phyloP scores from a whole-genome alignment of 2,329 filamentous ascomycete species.

The Myriosclerotinia duriaeana region DNA sequence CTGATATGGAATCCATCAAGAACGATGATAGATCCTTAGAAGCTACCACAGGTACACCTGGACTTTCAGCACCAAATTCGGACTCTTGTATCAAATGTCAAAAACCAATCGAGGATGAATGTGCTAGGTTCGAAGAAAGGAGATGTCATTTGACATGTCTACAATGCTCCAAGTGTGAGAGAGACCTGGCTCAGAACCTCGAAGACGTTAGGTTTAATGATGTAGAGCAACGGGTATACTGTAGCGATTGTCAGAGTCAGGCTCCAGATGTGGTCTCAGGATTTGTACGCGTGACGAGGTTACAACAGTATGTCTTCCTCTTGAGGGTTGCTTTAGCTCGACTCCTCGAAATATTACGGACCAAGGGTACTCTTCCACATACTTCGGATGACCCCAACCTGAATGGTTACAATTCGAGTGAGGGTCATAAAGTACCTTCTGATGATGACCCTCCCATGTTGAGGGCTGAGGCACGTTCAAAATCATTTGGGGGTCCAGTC shows the following conservation, averaged over 20 bases:
- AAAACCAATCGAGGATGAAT: constrained; percentile 92
- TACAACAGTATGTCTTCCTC: constrained; percentile 93
- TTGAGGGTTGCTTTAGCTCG: constrained; percentile 88
- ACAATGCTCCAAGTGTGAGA: constrained; percentile 66
- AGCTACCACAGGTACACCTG: constrained; percentile 62
- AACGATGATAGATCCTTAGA: constrained; percentile 68
- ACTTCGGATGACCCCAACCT: constrained; percentile 70
- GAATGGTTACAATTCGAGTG: constrained; percentile 64
- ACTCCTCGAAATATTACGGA: constrained; percentile 81
- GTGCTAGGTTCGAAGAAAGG: constrained; percentile 69
- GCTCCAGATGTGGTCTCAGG: constrained; percentile 55
- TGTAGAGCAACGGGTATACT: constrained; percentile 68
- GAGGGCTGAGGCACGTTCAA: constrained; percentile 68
- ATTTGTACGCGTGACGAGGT: constrained; percentile 75
- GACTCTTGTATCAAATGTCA: constrained; percentile 82
- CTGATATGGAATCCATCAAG: constrained; percentile 76
- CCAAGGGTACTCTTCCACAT: constrained; percentile 75
- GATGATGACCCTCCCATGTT: constrained; percentile 55
- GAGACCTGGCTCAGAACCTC: constrained; percentile 67
- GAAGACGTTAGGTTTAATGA: constrained; percentile 71
- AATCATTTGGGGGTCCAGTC: constrained; percentile 66
- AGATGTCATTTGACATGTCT: constrained; percentile 86
- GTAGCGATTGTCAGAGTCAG: constrained; percentile 62
- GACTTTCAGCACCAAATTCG: constrained; percentile 70
- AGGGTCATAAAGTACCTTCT: constrained; percentile 57